Base-by-base conservation (phyloP, 2,329 filamentous ascomycete genomes). In the Colletotrichum lindemuthianum region DNA sequence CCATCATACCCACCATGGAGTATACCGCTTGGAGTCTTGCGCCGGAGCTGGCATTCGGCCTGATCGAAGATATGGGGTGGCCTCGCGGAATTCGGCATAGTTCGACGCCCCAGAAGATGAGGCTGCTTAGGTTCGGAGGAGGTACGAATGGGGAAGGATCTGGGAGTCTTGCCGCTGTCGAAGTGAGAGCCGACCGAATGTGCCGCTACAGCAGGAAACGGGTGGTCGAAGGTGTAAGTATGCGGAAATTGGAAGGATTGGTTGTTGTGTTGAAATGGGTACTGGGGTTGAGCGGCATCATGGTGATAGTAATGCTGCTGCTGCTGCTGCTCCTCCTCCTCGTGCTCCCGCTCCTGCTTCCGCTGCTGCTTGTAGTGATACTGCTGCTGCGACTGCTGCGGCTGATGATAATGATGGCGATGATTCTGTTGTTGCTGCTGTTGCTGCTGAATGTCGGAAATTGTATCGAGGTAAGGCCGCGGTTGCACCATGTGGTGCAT, bases 1-100 rank as follows among this genome's bases (percentile, higher is more conserved):
- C 92, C 93, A 82, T 98, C 94, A 73, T 97, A 97, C 10, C 93
- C 93, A 58, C 92, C 93, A 69, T 95, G 90, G 66, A 98, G 86
- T 41, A 93, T 97, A n/a, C 95, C 96, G 72, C 90, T 95, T 5
- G 95, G 96, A 8, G 95, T 98, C 77, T 98, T 98, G 69, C 95
- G 88, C 69, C 95, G 88, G 60, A 97, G 82, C 70, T 92, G 91
- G 76, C 97, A 89, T 75, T 97, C 93, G 58, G 77, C 75, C 59
- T 77, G 75, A 5, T 80, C 77, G 36, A 60, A 16, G 24, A 65
- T 45, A 7, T 63, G 66, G n/a, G 57, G 47, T 15, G 52, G 60
- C 13, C 24, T 24, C 24, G 24, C 24, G 24, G 24, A 24, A 24
- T 24, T 24, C 24, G 24, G 24, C 24, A 24, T 24, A 24, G 24